These are phyloP conservation scores for Solanum lycopersicoides DNA, from an alignment of 257 asterid genomes.

Conservation along the genomic window DNA sequence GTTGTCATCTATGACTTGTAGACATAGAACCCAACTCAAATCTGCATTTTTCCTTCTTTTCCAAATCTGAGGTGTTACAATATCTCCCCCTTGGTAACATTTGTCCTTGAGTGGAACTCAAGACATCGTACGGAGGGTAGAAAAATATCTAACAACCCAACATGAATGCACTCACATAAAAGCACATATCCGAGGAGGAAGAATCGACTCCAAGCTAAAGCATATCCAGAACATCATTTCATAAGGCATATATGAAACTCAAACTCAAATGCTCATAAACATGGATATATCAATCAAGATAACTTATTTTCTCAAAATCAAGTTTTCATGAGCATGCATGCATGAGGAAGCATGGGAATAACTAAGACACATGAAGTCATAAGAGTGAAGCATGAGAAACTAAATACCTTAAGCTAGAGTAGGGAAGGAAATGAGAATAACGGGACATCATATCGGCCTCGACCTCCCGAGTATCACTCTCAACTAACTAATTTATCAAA, in stretches of 20 bases:
- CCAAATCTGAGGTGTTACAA: too few relatives aligned
- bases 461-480: not conserved
- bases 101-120: not conserved
- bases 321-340: not conserved
- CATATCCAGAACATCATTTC: not conserved
- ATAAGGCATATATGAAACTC: not conserved
- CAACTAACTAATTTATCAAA: not conserved
- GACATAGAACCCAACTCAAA: not conserved
- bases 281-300: not conserved
- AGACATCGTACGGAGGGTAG: not conserved
- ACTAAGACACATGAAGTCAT: not conserved
- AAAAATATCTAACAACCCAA: not conserved
- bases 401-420: not conserved
- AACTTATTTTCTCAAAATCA: not conserved
- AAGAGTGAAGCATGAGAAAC: not conserved
- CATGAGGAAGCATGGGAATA: not conserved
- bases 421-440: not conserved
- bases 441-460: not conserved
- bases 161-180: not conserved
- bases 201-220: not conserved
- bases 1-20: not conserved
- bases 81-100: not conserved
- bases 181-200: not conserved
- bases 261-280: not conserved
- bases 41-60: not conserved